Base-by-base conservation (phyloP, 2,329 filamentous ascomycete species). In the Phialocephala subalpina region DNA sequence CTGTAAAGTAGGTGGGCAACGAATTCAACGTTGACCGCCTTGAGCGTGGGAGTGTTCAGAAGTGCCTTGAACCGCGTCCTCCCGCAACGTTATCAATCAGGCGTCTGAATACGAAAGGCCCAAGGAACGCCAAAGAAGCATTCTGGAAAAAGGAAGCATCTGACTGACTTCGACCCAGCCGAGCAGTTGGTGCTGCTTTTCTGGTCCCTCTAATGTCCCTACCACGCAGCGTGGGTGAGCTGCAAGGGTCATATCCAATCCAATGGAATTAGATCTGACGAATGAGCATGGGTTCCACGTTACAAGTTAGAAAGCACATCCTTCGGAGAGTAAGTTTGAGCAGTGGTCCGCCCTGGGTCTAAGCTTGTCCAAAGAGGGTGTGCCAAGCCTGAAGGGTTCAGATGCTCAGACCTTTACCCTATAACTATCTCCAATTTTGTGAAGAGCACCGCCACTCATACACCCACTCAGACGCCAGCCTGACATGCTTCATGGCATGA, bases 271-370 rank as follows among this genome's bases (percentile, higher is more conserved):
- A 33, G 2, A 53, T 29, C 25, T 53, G 49, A 33, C 49, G 49
- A 53, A 53, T 53, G 6, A 29, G 49, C 25, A 53, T 53, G 49
- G 49, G 2, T 53, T 29, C 49, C 49, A 53, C 14, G 49, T 33
- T 53, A 22, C 49, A 53, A 25, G 49, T 53, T 53, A 27, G 49
- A 53, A 7, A 53, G 49, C 49, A 53, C 49, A 53, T 53, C 49
- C 49, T 53, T 53, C 49, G 49, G 49, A 53, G 49, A 53, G 49
- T 53, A 53, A 53, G 49, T 53, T 53, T 40, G 55, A 57, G 55
- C 55, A 57, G 35, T 22, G 29, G 25, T 57, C 22, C 55, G 33
- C 36, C n/a, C 29, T 29, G 25, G 55, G 55, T 36, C 55, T 38
- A 25, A 57, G 55, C 55, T 57, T 57, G 55, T 57, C 55, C 55